These are phyloP conservation scores for Ophiostoma piceae DNA, from an alignment of 2,329 filamentous ascomycete species.

Conservation along the genomic window DNA sequence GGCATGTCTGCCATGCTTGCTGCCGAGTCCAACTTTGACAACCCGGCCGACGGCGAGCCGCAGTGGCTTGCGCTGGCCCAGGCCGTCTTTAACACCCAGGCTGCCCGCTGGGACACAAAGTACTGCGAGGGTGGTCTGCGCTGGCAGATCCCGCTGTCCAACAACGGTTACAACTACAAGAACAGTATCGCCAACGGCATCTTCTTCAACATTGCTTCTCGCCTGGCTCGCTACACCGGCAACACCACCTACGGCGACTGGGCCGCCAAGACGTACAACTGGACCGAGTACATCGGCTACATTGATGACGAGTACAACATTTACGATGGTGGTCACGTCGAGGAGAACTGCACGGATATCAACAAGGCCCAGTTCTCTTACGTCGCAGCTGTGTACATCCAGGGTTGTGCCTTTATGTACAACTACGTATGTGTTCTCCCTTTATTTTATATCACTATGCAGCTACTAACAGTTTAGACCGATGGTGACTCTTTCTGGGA, in stretches of 20 bases:
- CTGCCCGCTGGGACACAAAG: slow-evolving; percentile 55
- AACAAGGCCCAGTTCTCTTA: slow-evolving; percentile 63
- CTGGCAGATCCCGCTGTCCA: slow-evolving; percentile 62
- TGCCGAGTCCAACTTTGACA: slow-evolving; percentile 49
- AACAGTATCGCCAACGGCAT: slow-evolving; percentile 57
- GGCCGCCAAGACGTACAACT: slow-evolving; percentile 59
- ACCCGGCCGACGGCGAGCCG: slow-evolving; percentile 39
- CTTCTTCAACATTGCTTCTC: slow-evolving; percentile 61
- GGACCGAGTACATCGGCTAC: slow-evolving; percentile 51
- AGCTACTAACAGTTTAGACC: slow-evolving; percentile 38
- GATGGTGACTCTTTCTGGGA: slow-evolving; percentile 51
- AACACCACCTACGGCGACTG: slow-evolving; percentile 61
- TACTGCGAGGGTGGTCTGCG: slow-evolving; percentile 59
- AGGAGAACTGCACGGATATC: slow-evolving; percentile 54
- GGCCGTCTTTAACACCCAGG: slow-evolving; percentile 52
- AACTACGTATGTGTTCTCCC: slow-evolving; percentile 47
- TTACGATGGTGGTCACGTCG: slow-evolving; percentile 58
- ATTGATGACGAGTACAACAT: slow-evolving; percentile 55
- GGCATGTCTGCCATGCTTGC: slow-evolving; percentile 52
- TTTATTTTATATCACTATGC: background rate
- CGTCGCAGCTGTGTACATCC: slow-evolving; percentile 56
- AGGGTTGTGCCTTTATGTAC: slow-evolving; percentile 64
- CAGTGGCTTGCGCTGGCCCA: slow-evolving; percentile 52
- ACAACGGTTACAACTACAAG: slow-evolving; percentile 64
- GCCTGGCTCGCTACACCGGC: slow-evolving; percentile 64